A percentile compares a stretch with the other conserved stretches of the same genome.
Conservation (phyloP, 2,329 filamentous ascomycete genomes). For the Diaporthe destruens region DNA sequence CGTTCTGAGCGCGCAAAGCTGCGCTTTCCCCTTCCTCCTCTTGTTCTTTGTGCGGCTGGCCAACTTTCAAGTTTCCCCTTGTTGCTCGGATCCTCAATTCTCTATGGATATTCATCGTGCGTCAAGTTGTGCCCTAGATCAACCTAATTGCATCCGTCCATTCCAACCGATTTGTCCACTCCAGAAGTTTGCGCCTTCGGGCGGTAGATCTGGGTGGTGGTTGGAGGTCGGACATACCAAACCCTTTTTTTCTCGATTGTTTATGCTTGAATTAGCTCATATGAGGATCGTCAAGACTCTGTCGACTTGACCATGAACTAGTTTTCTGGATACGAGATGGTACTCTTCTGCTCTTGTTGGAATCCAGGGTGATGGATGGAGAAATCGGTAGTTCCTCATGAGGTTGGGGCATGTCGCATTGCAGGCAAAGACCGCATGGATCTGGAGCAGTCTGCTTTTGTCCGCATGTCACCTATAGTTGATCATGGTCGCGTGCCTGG, state of each 20-base stretch:
- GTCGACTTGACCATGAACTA: not conserved
- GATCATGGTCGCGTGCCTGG: not conserved
- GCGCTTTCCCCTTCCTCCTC: conserved; percentile 58
- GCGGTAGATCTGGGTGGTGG: conserved; percentile 51
- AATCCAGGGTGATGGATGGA: not conserved
- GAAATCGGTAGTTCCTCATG: conserved; percentile 5
- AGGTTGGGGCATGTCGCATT: conserved; percentile 11
- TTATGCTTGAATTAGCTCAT: conserved; percentile 3
- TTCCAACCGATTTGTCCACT: conserved; percentile 60
- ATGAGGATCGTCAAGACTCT: conserved; percentile 23
- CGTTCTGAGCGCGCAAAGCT: conserved; percentile 38
- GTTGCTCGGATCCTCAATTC: conserved; percentile 77
- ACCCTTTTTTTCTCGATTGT: not conserved
- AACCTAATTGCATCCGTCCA: conserved; percentile 80
- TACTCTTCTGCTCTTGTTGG: no score
- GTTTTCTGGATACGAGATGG: not conserved
- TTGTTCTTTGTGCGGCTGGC: conserved; percentile 84
- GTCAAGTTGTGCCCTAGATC: conserved; percentile 84
- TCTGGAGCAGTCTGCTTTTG: not conserved
- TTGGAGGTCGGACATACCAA: conserved; percentile 59
- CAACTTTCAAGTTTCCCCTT: conserved; percentile 78
- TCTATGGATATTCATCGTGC: conserved; percentile 67
- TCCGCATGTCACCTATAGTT: conserved; percentile 14
- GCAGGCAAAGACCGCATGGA: not conserved
- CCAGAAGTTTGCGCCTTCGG: conserved; percentile 58